A percentile compares a stretch with the other conserved stretches of the same genome.
These are phyloP conservation scores for Xylariaceae sp. DNA, from an alignment of 2,329 filamentous ascomycete species.

Conservation along the genomic window DNA sequence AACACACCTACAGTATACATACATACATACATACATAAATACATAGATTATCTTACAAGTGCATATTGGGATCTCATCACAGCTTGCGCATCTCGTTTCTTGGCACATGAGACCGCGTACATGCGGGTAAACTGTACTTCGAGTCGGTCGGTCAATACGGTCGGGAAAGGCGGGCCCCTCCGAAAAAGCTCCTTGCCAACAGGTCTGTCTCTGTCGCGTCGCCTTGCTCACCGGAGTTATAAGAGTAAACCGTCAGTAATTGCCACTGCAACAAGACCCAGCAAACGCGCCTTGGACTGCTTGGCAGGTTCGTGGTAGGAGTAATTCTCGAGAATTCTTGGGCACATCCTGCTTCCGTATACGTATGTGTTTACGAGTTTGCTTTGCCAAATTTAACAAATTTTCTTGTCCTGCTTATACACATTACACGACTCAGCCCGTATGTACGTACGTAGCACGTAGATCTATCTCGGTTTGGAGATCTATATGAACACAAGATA, in stretches of 20 bases:
- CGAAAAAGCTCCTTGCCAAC: conserved; percentile 5
- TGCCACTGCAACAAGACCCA: conserved; percentile 11
- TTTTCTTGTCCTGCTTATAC: background rate
- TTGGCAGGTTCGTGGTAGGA: conserved; percentile 23
- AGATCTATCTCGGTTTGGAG: background rate
- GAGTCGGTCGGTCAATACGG: conserved; percentile 29
- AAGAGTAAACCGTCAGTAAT: conserved; percentile 1
- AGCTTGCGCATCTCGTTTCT: conserved; percentile 26
- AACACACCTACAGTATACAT: too few species aligned
- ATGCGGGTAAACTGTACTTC: conserved; percentile 29
- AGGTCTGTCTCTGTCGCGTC: conserved; percentile 1
- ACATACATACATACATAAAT: background rate
- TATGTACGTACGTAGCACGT: background rate
- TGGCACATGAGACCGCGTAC: conserved; percentile 26
- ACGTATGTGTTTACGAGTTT: conserved; percentile 19
- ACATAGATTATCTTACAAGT: conserved; percentile 10
- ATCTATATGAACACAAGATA: background rate
- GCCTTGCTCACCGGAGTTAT: conserved; percentile 12
- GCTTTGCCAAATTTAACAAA: conserved; percentile 18
- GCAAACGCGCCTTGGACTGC: conserved; percentile 17
- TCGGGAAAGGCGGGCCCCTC: conserved; percentile 26
- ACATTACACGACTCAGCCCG: background rate
- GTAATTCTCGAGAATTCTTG: conserved; percentile 21
- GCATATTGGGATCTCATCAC: conserved; percentile 29
- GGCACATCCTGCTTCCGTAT: conserved; percentile 18